phyloP scores from a whole-genome alignment of 192 early-diverging fungal species.

The Backusella tuberculispora region DNA sequence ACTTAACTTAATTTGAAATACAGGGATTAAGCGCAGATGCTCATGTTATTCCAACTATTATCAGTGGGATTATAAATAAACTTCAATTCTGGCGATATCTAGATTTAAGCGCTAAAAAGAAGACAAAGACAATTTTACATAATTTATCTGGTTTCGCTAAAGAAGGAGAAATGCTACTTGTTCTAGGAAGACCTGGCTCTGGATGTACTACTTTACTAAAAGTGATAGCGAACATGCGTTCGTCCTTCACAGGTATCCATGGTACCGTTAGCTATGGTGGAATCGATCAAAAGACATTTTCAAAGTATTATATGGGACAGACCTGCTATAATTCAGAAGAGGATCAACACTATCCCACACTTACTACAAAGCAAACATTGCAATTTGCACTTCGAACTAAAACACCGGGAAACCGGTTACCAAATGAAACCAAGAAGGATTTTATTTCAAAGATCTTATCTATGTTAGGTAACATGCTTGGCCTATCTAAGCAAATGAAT shows the following conservation, averaged over 20 bases:
- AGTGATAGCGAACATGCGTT: conserved; percentile 58
- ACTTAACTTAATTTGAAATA: neutral
- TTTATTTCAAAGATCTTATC: conserved; percentile 50
- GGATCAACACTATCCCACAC: conserved; percentile 74
- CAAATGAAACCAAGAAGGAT: conserved; percentile 50
- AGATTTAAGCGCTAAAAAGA: conserved; percentile 25
- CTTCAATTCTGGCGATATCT: neutral
- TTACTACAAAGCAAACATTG: conserved; percentile 77
- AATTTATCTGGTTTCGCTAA: conserved; percentile 67
- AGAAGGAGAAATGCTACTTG: conserved; percentile 72
- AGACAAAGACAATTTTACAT: conserved; percentile 51
- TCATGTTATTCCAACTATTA: conserved; percentile 26
- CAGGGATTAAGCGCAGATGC: conserved; percentile 37
- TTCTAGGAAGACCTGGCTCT: conserved; percentile 69
- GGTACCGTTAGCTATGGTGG: conserved; percentile 72
- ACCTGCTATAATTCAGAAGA: conserved; percentile 81
- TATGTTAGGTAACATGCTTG: conserved; percentile 53
- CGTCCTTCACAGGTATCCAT: conserved; percentile 49
- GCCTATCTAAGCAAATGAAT: conserved; percentile 59
- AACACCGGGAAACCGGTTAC: conserved; percentile 58
- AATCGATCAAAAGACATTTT: conserved; percentile 60
- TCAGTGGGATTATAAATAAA: neutral
- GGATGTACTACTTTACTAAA: conserved; percentile 68
- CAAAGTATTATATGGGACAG: conserved; percentile 66
- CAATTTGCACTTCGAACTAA: conserved; percentile 77